phyloP scores from a whole-genome alignment of 805 yeast species.

The Candida nemodendra region DNA sequence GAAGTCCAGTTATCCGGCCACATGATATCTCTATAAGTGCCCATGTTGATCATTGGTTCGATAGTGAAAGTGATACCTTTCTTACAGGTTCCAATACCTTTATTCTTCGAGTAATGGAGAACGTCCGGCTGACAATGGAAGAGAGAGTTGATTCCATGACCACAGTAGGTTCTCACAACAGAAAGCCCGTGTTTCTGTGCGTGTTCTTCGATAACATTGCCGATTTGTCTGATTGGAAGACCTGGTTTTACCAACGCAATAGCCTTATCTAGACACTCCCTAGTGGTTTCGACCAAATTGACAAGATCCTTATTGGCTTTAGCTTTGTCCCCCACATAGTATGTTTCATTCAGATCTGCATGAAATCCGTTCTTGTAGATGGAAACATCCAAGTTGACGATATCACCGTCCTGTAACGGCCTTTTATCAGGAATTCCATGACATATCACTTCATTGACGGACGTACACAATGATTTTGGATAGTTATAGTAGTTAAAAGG shows the following conservation, averaged over 20 bases:
- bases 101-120: slow-evolving; percentile 92
- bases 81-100: slow-evolving; percentile 89
- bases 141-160: slow-evolving; percentile 84
- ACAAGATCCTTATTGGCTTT: slow-evolving; percentile 77
- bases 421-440: slow-evolving; percentile 97
- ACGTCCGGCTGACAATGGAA: slow-evolving; percentile 93
- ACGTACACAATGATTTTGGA: slow-evolving; percentile 90
- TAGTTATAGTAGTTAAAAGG: slow-evolving; percentile 92
- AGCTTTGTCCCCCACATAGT: slow-evolving; percentile 91
- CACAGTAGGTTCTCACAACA: slow-evolving; percentile 87
- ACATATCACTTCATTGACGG: slow-evolving; percentile 92
- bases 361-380: slow-evolving; percentile 85
- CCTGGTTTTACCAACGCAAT: slow-evolving; percentile 91
- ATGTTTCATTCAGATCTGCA: slow-evolving; percentile 94
- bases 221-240: slow-evolving; percentile 77
- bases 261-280: slow-evolving; percentile 84
- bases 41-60: slow-evolving; percentile 94
- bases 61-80: slow-evolving; percentile 97
- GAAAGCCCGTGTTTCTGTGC: slow-evolving; percentile 77
- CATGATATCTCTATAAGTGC: slow-evolving; percentile 70
- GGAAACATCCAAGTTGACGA: slow-evolving; percentile 86
- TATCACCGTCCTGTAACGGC: slow-evolving; percentile 88
- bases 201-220: slow-evolving; percentile 83
- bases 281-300: slow-evolving; percentile 85
- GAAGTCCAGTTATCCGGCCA: slow-evolving; percentile 99